Conservation (phyloP, 2,329 filamentous ascomycete genomes). For the Hypoxylon rubiginosum region DNA sequence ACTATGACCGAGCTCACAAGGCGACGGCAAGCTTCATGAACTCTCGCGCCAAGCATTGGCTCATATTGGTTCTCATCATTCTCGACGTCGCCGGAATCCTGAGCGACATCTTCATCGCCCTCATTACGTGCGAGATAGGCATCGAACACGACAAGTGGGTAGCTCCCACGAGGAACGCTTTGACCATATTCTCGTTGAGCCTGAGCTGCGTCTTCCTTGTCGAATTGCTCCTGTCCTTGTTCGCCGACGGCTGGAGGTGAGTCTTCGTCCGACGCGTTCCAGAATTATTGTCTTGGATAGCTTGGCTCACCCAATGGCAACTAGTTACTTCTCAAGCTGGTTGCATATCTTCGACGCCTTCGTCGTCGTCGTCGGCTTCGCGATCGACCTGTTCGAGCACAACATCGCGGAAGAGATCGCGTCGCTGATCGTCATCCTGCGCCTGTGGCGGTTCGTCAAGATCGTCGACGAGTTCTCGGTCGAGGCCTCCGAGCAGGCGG, state of each 20-base stretch:
- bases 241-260: constrained; percentile 72
- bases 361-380: constrained; percentile 72
- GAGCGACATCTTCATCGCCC: constrained; percentile 62
- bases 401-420: constrained; percentile 73
- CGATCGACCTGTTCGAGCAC: constrained; percentile 71
- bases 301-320: background rate
- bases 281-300: background rate
- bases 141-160: constrained; percentile 59
- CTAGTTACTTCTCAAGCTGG: constrained; percentile 67
- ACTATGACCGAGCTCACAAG: constrained; percentile 28
- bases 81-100: constrained; percentile 62
- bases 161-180: constrained; percentile 49
- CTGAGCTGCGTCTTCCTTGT: constrained; percentile 75
- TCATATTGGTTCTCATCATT: constrained; percentile 59
- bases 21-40: constrained; percentile 47
- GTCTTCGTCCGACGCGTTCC: constrained; percentile 42
- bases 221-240: constrained; percentile 70
- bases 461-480: constrained; percentile 77
- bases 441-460: constrained; percentile 78
- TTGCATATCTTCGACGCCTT: constrained; percentile 75
- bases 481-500: constrained; percentile 73
- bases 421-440: constrained; percentile 75
- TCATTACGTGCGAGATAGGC: constrained; percentile 63
- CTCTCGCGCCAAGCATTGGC: constrained; percentile 60
- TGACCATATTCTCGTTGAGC: constrained; percentile 67